Conservation (phyloP, 73 alveolate genomes). For the Effrenium voratum region DNA sequence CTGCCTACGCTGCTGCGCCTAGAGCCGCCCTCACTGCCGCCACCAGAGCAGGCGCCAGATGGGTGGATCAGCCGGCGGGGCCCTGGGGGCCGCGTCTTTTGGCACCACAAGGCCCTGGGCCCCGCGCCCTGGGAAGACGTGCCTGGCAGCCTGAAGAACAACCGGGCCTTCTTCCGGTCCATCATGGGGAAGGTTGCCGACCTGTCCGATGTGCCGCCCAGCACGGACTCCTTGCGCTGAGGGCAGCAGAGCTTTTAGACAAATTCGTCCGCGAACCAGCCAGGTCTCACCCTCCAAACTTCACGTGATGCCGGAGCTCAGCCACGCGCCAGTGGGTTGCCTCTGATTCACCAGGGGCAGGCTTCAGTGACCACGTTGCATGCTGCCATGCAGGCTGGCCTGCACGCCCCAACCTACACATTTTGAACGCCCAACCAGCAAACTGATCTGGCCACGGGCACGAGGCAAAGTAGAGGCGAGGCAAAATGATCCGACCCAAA, state of each 20-base stretch:
- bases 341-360: too few species aligned
- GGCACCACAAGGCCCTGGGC: slow-evolving; percentile 92
- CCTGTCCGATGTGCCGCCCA: slow-evolving; percentile 37
- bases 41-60: slow-evolving; percentile 86
- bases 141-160: slow-evolving; percentile 27
- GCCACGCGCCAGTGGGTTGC: too few species aligned
- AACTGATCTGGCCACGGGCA: too few species aligned
- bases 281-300: too few species aligned
- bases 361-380: too few species aligned
- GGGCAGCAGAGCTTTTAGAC: not conserved
- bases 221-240: slow-evolving; percentile 24
- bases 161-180: slow-evolving; percentile 62
- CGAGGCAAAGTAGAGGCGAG: too few species aligned
- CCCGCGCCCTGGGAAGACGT: slow-evolving; percentile 91
- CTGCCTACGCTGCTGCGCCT: slow-evolving; percentile 50
- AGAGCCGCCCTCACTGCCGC: slow-evolving; percentile 74
- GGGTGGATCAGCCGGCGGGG: slow-evolving; percentile 83
- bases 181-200: slow-evolving; percentile 91
- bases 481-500: too few species aligned
- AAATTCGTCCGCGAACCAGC: too few species aligned
- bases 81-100: slow-evolving; percentile 78
- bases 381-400: too few species aligned
- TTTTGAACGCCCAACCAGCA: too few species aligned
- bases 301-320: too few species aligned
- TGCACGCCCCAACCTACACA: too few species aligned